phyloP scores from a whole-genome alignment of 805 yeast genomes.

The Candida morakotiae region DNA sequence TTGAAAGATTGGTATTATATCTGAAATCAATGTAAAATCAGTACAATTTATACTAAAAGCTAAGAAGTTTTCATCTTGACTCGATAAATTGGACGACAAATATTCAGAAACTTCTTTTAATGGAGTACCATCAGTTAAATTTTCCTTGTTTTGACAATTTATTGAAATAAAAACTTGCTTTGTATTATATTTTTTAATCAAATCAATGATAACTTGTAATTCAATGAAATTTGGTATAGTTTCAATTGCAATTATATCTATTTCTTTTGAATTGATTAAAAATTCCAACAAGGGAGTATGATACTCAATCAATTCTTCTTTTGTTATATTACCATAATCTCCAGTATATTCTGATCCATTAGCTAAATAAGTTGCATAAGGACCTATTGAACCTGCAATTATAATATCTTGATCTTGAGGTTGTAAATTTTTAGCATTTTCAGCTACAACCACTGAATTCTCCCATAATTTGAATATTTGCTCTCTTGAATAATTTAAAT shows the following conservation, averaged over 20 bases:
- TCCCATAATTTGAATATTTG: slow-evolving; percentile 18
- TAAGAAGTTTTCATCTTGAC: slow-evolving; percentile 23
- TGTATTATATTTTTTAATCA: slow-evolving; percentile 21
- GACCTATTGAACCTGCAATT: slow-evolving; percentile 68
- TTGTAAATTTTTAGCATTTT: slow-evolving; percentile 12
- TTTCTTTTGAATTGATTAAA: slow-evolving; percentile 32
- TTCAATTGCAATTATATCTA: slow-evolving; percentile 63
- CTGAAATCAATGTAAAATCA: slow-evolving; percentile 37
- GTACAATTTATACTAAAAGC: slow-evolving; percentile 73
- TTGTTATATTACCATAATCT: slow-evolving; percentile 42
- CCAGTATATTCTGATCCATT: slow-evolving; percentile 76
- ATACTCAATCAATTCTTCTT: slow-evolving; percentile 42
- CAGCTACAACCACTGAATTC: slow-evolving; percentile 20
- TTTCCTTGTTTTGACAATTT: slow-evolving; percentile 19
- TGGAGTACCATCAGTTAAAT: slow-evolving; percentile 30
- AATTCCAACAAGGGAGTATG: slow-evolving; percentile 43
- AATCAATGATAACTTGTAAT: slow-evolving; percentile 40
- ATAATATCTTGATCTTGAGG: slow-evolving; percentile 7
- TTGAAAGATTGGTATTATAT: slow-evolving; percentile 29
- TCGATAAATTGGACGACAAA: slow-evolving; percentile 5
- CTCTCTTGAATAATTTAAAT: slow-evolving; percentile 14
- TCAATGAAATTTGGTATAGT: slow-evolving; percentile 67
- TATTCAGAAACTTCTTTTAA: slow-evolving; percentile 18
- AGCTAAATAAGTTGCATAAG: slow-evolving; percentile 68
- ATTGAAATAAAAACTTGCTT: slow-evolving; percentile 47